These are phyloP conservation scores for Coriaria nepalensis DNA, from an alignment of 306 rosid genomes.

Conservation along the genomic window DNA sequence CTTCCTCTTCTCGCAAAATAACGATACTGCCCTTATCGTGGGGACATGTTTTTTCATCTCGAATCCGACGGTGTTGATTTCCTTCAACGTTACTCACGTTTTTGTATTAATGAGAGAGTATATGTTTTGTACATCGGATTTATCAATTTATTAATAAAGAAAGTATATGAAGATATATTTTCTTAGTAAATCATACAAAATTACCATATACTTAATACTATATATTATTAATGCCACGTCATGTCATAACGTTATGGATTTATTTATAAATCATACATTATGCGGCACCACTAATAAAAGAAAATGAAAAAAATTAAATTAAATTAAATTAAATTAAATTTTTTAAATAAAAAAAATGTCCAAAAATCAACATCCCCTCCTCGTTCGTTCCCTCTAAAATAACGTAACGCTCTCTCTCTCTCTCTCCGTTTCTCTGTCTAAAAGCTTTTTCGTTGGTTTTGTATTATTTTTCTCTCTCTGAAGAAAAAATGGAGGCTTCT, in stretches of 20 bases:
- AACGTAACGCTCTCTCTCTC: background rate
- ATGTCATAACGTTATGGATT: no score
- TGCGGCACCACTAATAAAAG: no score
- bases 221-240: no score
- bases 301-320: no score
- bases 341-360: background rate
- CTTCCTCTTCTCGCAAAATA: no score
- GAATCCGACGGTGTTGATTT: no score
- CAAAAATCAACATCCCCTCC: conserved; percentile 25
- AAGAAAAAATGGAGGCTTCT: conserved; percentile 40
- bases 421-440: conserved; percentile 5
- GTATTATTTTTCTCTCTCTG: conserved; percentile 8
- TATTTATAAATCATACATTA: conserved; percentile 4
- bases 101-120: no score
- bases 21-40: no score
- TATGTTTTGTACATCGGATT: no score
- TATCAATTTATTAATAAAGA: no score
- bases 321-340: conserved; percentile 1
- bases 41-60: no score
- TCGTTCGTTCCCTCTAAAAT: conserved; percentile 22
- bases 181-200: background rate
- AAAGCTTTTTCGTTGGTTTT: background rate
- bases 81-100: no score
- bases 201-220: background rate
- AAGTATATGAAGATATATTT: background rate